These are phyloP conservation scores for Erigeron philadelphicus DNA, from an alignment of 140 eudicot species.

Conservation along the genomic window DNA sequence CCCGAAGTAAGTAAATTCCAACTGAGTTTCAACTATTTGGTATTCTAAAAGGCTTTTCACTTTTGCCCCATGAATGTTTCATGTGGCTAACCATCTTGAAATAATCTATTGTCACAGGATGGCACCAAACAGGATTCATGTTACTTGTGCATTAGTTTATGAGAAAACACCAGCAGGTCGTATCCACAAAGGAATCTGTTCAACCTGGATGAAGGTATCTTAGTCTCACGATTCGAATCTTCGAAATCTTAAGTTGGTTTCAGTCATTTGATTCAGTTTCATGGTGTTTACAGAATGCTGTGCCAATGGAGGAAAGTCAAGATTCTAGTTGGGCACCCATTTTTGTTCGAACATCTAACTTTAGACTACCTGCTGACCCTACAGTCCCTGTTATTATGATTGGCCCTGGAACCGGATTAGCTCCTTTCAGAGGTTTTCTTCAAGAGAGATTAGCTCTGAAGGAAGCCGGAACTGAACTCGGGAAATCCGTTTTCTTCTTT, in stretches of 20 bases:
- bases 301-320: slow-evolving; percentile 55
- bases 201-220: slow-evolving; percentile 98
- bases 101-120: slow-evolving; percentile 47
- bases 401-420: slow-evolving; percentile 99
- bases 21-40: no score
- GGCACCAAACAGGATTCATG: slow-evolving; percentile 78
- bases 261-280: not conserved
- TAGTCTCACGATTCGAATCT: not conserved
- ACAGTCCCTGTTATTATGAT: slow-evolving; percentile 84
- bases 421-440: slow-evolving; percentile 94
- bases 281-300: slow-evolving; percentile 58
- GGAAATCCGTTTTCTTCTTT: slow-evolving; percentile 63
- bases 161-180: slow-evolving; percentile 88
- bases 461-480: slow-evolving; percentile 85
- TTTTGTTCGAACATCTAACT: slow-evolving; percentile 83
- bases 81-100: not conserved
- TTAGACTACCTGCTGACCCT: slow-evolving; percentile 77
- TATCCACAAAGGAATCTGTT: slow-evolving; percentile 87
- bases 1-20: slow-evolving; percentile 47
- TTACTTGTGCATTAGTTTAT: slow-evolving; percentile 84
- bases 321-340: slow-evolving; percentile 89
- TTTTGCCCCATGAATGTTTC: not conserved
- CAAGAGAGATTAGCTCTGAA: slow-evolving; percentile 89
- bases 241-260: no score
- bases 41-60: no score